Conservation (phyloP, 805 yeast species). For the Sungouiella blattae region DNA sequence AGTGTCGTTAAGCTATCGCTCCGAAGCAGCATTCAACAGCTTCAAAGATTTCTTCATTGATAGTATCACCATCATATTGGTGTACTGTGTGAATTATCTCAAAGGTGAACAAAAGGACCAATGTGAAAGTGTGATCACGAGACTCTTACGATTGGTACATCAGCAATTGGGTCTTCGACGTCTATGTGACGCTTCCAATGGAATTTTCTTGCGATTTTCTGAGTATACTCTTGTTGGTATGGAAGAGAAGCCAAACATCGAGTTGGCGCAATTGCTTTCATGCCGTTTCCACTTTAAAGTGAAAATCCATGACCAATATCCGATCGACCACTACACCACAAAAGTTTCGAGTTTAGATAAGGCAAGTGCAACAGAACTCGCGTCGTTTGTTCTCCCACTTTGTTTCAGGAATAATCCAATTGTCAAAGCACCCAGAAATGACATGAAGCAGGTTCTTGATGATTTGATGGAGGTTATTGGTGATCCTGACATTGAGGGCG, state of each 20-base stretch:
- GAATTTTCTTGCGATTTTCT: slow-evolving; percentile 57
- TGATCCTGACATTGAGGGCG: slow-evolving; percentile 48
- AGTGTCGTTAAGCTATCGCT: slow-evolving; percentile 41
- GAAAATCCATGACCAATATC: slow-evolving; percentile 55
- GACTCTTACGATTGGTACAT: slow-evolving; percentile 55
- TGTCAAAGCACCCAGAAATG: slow-evolving; percentile 58
- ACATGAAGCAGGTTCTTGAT: slow-evolving; percentile 71
- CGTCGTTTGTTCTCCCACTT: slow-evolving; percentile 51
- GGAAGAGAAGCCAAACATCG: slow-evolving; percentile 52
- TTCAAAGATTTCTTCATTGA: slow-evolving; percentile 46
- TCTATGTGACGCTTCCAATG: slow-evolving; percentile 64
- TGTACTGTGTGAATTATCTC: slow-evolving; percentile 29
- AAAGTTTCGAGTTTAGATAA: slow-evolving; percentile 24
- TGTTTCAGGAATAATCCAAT: slow-evolving; percentile 60
- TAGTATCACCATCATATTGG: slow-evolving; percentile 31
- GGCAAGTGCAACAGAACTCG: slow-evolving; percentile 31
- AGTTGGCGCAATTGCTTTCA: slow-evolving; percentile 70
- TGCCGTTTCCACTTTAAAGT: slow-evolving; percentile 74
- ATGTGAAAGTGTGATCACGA: slow-evolving; percentile 31
- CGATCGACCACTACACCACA: slow-evolving; percentile 61
- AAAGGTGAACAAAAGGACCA: slow-evolving; percentile 15
- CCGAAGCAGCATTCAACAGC: slow-evolving; percentile 39
- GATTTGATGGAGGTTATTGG: slow-evolving; percentile 68
- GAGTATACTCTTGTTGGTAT: slow-evolving; percentile 50
- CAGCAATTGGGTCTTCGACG: slow-evolving; percentile 66